phyloP scores from a whole-genome alignment of 2,329 filamentous ascomycete genomes.

The Aspergillus amoenus region DNA sequence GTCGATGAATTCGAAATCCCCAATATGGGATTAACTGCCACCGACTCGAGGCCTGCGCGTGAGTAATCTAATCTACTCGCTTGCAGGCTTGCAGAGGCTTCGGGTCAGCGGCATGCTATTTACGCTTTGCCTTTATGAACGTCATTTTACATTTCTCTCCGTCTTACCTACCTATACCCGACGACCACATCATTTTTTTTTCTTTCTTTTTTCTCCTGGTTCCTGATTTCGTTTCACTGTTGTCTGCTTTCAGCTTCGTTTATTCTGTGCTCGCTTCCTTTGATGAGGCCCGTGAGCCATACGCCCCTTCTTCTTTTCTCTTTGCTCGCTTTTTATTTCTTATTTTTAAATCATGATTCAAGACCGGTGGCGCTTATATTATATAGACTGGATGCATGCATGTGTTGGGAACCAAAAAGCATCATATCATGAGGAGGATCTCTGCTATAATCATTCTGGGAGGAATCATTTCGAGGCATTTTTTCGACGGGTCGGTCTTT shows the following conservation, averaged over 20 bases:
- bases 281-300: neutral
- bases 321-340: constrained; percentile 13
- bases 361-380: constrained; percentile 34
- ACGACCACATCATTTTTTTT: neutral
- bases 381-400: constrained; percentile 40
- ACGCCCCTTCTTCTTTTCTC: neutral
- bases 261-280: constrained; percentile 8
- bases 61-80: neutral
- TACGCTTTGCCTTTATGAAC: constrained; percentile 6
- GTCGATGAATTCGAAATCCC: constrained; percentile 34
- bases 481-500: constrained; percentile 24
- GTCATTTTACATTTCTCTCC: constrained; percentile 19
- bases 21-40: constrained; percentile 24
- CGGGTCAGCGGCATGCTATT: neutral
- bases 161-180: constrained; percentile 4
- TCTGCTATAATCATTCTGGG: constrained; percentile 13
- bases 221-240: constrained; percentile 9
- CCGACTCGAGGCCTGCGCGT: constrained; percentile 12
- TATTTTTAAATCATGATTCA: constrained; percentile 26
- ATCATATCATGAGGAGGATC: constrained; percentile 20
- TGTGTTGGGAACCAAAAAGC: constrained; percentile 28
- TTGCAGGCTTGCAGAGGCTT: constrained; percentile 9
- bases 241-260: constrained; percentile 7
- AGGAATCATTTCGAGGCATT: constrained; percentile 25
- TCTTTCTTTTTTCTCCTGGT: constrained; percentile 3